Evolutionary conservation across 495 filamentous ascomycete genomes (phyloP).

Genomic region (Bryoglossum gracile): DNA sequence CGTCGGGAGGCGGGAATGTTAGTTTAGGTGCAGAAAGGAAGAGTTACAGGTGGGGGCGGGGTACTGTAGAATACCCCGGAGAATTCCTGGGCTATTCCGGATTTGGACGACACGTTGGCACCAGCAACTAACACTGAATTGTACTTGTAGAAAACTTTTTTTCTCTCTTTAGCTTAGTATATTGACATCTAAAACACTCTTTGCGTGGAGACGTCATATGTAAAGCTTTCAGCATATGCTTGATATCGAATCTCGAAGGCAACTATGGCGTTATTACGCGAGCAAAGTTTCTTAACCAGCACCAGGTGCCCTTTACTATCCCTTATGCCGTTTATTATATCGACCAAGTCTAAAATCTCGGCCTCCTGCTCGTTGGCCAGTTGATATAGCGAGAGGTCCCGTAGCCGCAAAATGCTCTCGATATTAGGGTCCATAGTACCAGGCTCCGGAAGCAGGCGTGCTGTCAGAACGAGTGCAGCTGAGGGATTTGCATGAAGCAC

Average conservation of each 20-base stretch:
- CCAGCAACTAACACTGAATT: too few species aligned
- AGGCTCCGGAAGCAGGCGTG: constrained; percentile 21
- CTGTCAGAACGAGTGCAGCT: constrained; percentile 21
- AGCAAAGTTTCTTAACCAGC: constrained; percentile 26
- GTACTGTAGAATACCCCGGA: too few species aligned
- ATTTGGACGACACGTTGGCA: too few species aligned
- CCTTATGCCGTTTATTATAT: constrained; percentile 23
- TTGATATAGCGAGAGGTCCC: constrained; percentile 26
- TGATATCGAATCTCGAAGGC: constrained; percentile 5
- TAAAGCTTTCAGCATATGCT: too few species aligned
- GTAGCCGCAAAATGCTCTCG: constrained; percentile 24
- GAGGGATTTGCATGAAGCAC: constrained; percentile 15
- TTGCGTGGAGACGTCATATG: too few species aligned
- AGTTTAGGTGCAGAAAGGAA: too few species aligned
- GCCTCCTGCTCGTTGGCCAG: constrained; percentile 27
- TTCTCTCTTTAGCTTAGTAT: too few species aligned
- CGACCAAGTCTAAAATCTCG: constrained; percentile 20
- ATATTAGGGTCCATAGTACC: constrained; percentile 18
- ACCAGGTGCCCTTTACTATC: constrained; percentile 28
- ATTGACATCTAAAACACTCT: too few species aligned
- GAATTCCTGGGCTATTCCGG: too few species aligned
- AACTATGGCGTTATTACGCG: not conserved
- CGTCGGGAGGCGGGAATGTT: too few species aligned
- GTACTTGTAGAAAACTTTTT: too few species aligned
- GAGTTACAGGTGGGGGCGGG: too few species aligned